These are phyloP conservation scores for Cucumis sativus DNA, from an alignment of 306 rosid species.

Conservation along the genomic window DNA sequence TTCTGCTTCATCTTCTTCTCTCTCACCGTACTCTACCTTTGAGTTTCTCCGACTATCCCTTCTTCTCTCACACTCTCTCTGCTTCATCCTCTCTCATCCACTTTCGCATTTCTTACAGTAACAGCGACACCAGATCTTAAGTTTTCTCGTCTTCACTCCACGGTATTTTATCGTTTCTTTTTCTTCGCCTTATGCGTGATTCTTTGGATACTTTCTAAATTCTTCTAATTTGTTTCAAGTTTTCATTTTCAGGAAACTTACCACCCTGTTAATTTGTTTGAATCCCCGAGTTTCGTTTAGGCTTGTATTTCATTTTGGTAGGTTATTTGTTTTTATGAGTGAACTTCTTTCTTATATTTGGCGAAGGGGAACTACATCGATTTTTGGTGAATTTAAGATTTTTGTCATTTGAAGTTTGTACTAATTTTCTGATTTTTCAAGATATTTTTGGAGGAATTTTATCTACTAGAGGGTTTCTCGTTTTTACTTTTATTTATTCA, in stretches of 20 bases:
- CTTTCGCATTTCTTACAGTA: not conserved
- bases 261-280: not conserved
- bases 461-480: not conserved
- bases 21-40: not conserved
- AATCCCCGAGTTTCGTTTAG: not conserved
- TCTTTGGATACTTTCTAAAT: not conserved
- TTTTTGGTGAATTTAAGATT: not conserved
- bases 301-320: not conserved
- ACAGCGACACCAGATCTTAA: not conserved
- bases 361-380: not conserved
- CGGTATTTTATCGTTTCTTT: not conserved
- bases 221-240: not conserved
- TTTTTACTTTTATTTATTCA: not conserved
- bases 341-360: not conserved
- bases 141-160: not conserved
- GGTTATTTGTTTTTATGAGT: not conserved
- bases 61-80: not conserved
- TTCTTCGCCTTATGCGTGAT: not conserved
- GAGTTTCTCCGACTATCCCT: not conserved
- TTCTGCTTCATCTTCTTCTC: not conserved
- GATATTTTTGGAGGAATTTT: not conserved
- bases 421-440: not conserved
- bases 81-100: not conserved
- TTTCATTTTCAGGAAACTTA: not conserved
- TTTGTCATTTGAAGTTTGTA: not conserved